Evolutionary conservation across 345 rosid genomes (phyloP), one percentile per base, ranked within the genome.

Genomic region (Aethionema arabicum): DNA sequence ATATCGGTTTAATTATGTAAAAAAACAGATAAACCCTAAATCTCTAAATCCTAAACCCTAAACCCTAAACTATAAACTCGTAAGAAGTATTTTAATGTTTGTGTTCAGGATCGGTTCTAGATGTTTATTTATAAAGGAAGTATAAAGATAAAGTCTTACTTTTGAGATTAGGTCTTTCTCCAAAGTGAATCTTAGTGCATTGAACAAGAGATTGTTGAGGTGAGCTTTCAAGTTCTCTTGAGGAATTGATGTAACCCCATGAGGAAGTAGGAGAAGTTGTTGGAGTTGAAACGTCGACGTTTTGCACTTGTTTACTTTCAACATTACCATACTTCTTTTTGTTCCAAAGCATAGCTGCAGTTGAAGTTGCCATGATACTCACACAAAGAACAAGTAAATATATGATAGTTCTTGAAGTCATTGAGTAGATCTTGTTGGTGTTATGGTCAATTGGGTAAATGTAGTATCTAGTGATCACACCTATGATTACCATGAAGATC

Each of bases 191-290:
- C 10, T 54, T 72, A 53, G 88, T 82, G 61, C 72, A 72, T 51
- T 84, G 77, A 11, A 64, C 37, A 29, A 87, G 66, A 11, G 91
- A 72, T 31, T 79, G 79, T 27, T 52, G 78, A 5, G 95, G 95
- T 3, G 83, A 76, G 42, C 95, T 93, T 72, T 87, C 97, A 67
- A 84, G 43, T 73, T 93, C 97, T 69, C 74, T 77, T 11, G 72
- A 70, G 32, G 67, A 70, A 63, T 56, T 74, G 46, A 21, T 21
- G 27, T 37, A 38, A 16, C 67, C 56, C 53, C 63, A 61, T 14
- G 64, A 46, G n/a, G 40, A 46, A 9, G 40, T 12, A n/a, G 72
- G 72, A 27, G 91, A 82, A 16, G 66, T 58, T 4, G 45, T 31
- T 51, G 62, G 73, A 2, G 78, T 67, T 27, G 75, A 39, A 3